Evolutionary conservation across 2,329 filamentous ascomycete species (phyloP), one percentile per base, ranked within the genome.

Genomic region (Hypoxylon sp.): DNA sequence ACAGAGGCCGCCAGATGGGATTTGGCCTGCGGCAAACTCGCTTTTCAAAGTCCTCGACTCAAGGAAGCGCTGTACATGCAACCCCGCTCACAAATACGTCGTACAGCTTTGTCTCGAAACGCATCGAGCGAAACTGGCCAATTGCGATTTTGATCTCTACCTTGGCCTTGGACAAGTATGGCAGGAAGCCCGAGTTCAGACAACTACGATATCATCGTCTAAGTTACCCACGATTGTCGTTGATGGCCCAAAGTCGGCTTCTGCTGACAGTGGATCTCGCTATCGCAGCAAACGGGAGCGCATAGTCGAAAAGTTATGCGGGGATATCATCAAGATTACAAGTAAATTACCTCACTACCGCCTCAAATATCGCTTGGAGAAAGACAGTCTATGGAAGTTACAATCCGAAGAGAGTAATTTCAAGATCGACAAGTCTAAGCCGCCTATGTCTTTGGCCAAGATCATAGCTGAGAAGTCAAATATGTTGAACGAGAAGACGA

Each of bases 71-170:
- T 64, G 61, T 20, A 27, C 54, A 25, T 64, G 61, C 20, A 13
- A 56, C n/a, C 54, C 54, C 8, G 22, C 42, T 0, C 61, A 59
- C 53, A 42, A 35, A 6, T 64, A 49, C 46, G 54, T 25, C 4
- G 53, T 55, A 20, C 51, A 55, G 46, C 61, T 64, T 44, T 64
- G 42, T 31, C 54, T 64, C n/a, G 54, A 55, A 40, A 64, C 61
- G 3, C 51, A 64, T 44, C 53, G 61, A n/a, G 20, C 55, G 3
- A 57, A 64, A 51, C 25, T 54, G 14, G 20, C 42, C 14, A 33
- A 51, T 13, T 44, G n/a, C 14, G 61, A 64, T 46, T 64, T 64
- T 14, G 53, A 64, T 44, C 50, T 64, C 5, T 64, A 58, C 13
- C 51, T 57, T 44, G 22, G n/a, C 44, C 31, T 55, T 42, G 61